A percentile compares a stretch with the other conserved stretches of the same genome.
phyloP scores from a whole-genome alignment of 257 asterid genomes.

The Capsicum baccatum region DNA sequence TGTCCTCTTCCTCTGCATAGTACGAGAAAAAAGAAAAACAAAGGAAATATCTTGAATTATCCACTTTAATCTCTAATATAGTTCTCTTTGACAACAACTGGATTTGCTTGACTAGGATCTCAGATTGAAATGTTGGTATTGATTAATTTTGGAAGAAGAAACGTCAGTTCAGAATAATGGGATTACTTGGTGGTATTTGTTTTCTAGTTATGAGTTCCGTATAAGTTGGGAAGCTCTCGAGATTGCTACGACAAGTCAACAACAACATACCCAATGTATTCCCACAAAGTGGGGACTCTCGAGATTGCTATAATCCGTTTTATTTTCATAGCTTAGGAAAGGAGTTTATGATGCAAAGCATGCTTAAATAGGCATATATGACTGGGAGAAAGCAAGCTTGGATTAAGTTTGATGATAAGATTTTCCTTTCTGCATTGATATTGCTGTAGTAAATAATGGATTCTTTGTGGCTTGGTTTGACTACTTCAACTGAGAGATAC shows the following conservation, averaged over 20 bases:
- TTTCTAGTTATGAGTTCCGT: neutral
- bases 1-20: neutral
- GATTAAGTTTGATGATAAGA: neutral
- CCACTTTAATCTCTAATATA: neutral
- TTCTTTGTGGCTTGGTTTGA: slow-evolving; percentile 5
- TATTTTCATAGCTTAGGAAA: neutral
- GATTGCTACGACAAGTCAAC: neutral
- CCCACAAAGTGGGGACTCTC: neutral
- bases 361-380: neutral
- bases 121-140: neutral
- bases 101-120: neutral
- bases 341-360: slow-evolving; percentile 9
- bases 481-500: neutral
- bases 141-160: neutral
- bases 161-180: neutral
- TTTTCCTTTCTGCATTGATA: neutral
- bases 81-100: neutral
- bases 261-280: no score
- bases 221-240: neutral
- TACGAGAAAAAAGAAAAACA: neutral
- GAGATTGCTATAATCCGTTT: neutral
- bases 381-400: neutral
- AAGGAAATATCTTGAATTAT: neutral
- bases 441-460: slow-evolving; percentile 14
- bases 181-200: neutral